Base-by-base conservation (phyloP, 768 basidiomycete genomes). In the Ramaria sp. region DNA sequence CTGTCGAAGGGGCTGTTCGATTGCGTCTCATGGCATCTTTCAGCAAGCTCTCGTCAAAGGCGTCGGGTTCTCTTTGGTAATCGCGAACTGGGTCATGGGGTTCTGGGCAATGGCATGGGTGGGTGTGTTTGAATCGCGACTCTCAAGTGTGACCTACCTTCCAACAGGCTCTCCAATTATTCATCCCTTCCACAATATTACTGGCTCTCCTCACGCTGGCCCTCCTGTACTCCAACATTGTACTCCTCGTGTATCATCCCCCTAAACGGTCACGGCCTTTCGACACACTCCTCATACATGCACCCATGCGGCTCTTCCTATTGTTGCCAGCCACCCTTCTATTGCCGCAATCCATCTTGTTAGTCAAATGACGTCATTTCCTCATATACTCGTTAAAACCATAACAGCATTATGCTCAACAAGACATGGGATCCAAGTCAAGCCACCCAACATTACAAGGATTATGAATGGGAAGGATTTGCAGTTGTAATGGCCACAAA, bases 271-370 rank as follows among this genome's bases (percentile, higher is more conserved):
- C 69, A 0, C 76, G 81, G 1, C 89, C 88, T 0, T 66, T 94
- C 38, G 90, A 93, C 65, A 81, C 79, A 32, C 74, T 82, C 0
- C 82, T 94, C 59, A 88, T 96, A 54, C 93, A 96, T 60, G 86
- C 88, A 0, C 94, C 94, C 0, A 71, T 95, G 51, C 75, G 88
- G 2, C 82, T 90, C 56, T 85, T 85, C 62, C 62, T 73, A 52
- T 61, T 70, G 10, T 57, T 55, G 39, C 77, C 80, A 57, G 32
- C 60, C 15, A 64, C 67, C 0, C 53, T 58, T 34, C 45, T 59
- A n/a, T 67, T 71, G 59, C 61, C 71, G 22, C 78, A 81, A 58
- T 77, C 74, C 38, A 73, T 82, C 13, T 82, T 84, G 73, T 76
- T 57, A 43, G 70, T 64, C n/a, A 9, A 30, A 32, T n/a, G n/a